Percentiles rank a stretch among this genome's conserved stretches.
Conservation (phyloP, 768 basidiomycete species). For the Clitopilus passeckerianus region DNA sequence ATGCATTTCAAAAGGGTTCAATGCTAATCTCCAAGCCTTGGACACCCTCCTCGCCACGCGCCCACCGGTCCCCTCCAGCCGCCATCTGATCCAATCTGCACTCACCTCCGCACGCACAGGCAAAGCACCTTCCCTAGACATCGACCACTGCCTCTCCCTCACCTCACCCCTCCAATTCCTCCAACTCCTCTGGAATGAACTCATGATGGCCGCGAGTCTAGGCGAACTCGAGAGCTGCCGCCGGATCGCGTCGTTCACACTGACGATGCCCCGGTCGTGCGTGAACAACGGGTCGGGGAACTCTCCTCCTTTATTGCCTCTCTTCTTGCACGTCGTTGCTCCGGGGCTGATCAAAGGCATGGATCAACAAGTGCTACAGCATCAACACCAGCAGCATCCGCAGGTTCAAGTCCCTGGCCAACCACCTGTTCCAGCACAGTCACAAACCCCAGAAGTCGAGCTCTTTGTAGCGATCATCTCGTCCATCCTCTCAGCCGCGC, state of each 20-base stretch:
- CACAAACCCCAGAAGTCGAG: constrained; percentile 51
- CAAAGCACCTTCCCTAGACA: constrained; percentile 60
- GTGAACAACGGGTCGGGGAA: constrained; percentile 1
- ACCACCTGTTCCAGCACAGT: background rate
- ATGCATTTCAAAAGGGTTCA: background rate
- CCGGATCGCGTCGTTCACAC: constrained; percentile 62
- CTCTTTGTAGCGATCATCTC: constrained; percentile 61
- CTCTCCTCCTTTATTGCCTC: constrained; percentile 62
- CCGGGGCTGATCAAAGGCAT: constrained; percentile 54
- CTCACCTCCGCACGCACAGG: constrained; percentile 54
- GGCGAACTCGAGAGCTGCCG: constrained; percentile 61
- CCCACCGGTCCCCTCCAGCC: constrained; percentile 7
- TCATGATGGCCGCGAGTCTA: constrained; percentile 44
- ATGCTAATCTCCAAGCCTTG: background rate
- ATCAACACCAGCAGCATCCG: background rate
- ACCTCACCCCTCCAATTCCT: constrained; percentile 59
- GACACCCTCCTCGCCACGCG: background rate
- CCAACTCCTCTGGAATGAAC: constrained; percentile 62
- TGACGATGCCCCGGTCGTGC: constrained; percentile 55
- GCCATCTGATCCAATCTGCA: constrained; percentile 51
- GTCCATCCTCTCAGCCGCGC: constrained; percentile 58
- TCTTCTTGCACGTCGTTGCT: constrained; percentile 66
- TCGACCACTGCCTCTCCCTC: constrained; percentile 60
- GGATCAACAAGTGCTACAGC: constrained; percentile 34
- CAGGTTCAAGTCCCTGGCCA: background rate